A percentile compares a stretch with the other conserved stretches of the same genome.
These are phyloP conservation scores for Esteya vermicola DNA, from an alignment of 2,329 filamentous ascomycete species.

Conservation along the genomic window DNA sequence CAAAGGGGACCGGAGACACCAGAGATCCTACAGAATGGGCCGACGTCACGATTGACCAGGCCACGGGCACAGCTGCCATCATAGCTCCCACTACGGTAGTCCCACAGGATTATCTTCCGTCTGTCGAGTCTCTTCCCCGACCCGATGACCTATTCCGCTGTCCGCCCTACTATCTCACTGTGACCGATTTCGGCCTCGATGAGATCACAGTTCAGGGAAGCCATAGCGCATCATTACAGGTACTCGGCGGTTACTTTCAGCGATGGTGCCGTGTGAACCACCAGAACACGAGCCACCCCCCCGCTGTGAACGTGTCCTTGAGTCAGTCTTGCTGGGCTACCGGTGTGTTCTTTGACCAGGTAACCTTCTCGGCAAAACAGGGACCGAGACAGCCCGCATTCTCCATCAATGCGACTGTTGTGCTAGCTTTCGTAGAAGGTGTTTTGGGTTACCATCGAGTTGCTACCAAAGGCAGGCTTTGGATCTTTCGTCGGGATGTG, in stretches of 20 bases:
- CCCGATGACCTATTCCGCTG: slow-evolving; percentile 32
- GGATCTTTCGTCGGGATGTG: slow-evolving; percentile 3
- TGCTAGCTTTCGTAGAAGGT: too few species aligned
- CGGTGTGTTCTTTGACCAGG: too few species aligned
- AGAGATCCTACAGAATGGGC: too few species aligned
- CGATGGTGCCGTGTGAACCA: slow-evolving; percentile 31
- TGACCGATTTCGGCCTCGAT: slow-evolving; percentile 17
- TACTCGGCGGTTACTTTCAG: slow-evolving; percentile 30
- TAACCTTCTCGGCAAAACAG: too few species aligned
- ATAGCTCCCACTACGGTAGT: background rate
- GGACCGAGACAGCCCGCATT: too few species aligned
- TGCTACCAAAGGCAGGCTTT: too few species aligned
- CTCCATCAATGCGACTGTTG: too few species aligned
- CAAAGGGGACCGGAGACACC: too few species aligned
- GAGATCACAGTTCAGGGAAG: slow-evolving; percentile 29
- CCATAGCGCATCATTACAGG: slow-evolving; percentile 29
- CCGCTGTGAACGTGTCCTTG: slow-evolving; percentile 24
- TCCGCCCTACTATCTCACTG: slow-evolving; percentile 32
- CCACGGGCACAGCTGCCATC: background rate
- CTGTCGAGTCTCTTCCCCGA: slow-evolving; percentile 23
- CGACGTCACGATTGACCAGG: slow-evolving; percentile 21
- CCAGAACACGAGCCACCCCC: slow-evolving; percentile 21
- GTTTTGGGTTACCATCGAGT: too few species aligned
- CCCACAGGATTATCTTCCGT: slow-evolving; percentile 22
- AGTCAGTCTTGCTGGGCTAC: slow-evolving; percentile 30